Evolutionary conservation across 371 early-diverging fungal genomes (phyloP).

Genomic region (Syncephalastrum monosporum): DNA sequence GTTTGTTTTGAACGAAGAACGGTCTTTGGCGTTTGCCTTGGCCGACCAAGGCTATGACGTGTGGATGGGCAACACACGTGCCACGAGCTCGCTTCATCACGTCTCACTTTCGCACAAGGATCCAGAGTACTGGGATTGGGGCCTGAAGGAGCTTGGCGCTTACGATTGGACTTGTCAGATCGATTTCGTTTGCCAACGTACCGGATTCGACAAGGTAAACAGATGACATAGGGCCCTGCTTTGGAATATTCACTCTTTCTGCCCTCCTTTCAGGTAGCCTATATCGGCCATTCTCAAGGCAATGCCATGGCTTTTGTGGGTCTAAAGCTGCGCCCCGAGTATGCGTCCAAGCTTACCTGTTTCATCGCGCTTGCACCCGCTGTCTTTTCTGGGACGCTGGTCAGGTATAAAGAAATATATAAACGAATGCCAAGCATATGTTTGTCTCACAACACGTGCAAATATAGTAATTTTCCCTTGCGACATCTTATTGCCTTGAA

Average conservation of each 20-base stretch:
- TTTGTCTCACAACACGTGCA: slow-evolving; percentile 2
- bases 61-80: slow-evolving; percentile 52
- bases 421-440: background rate
- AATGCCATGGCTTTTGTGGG: slow-evolving; percentile 58
- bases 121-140: slow-evolving; percentile 57
- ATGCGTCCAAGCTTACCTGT: slow-evolving; percentile 40
- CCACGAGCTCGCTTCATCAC: slow-evolving; percentile 26
- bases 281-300: slow-evolving; percentile 63
- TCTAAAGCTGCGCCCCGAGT: slow-evolving; percentile 37
- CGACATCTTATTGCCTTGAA: slow-evolving; percentile 27
- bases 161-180: slow-evolving; percentile 51
- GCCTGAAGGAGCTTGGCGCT: slow-evolving; percentile 49
- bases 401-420: slow-evolving; percentile 24
- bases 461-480: slow-evolving; percentile 28
- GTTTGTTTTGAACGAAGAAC: slow-evolving; percentile 48
- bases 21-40: slow-evolving; percentile 54
- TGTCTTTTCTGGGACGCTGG: slow-evolving; percentile 48
- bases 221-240: background rate
- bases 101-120: slow-evolving; percentile 26
- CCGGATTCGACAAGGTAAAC: slow-evolving; percentile 29
- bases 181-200: slow-evolving; percentile 32
- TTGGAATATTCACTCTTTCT: background rate
- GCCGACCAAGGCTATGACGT: slow-evolving; percentile 54
- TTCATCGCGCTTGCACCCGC: slow-evolving; percentile 62
- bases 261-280: slow-evolving; percentile 32